Evolutionary conservation across 2,329 filamentous ascomycete species (phyloP), one percentile per base, ranked within the genome.

Genomic region (Microdochium paspali): DNA sequence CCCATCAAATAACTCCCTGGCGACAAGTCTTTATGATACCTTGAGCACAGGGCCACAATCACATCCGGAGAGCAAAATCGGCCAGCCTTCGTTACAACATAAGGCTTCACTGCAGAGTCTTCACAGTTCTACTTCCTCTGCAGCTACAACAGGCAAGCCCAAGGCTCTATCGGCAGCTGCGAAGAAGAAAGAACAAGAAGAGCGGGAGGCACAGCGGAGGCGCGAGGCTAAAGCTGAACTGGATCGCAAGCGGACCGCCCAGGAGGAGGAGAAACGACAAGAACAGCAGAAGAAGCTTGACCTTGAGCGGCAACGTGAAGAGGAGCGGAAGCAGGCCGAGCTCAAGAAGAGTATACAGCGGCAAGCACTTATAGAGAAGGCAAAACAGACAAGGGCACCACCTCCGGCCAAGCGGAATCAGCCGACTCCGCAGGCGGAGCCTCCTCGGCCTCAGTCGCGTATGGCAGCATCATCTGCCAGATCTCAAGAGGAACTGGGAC

Each of bases 151-250:
- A n/a, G 72, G 77, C 2, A 80, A 83, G 46, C 77, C 82, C 0
- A 87, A 85, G 61, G 84, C 86, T 2, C 70, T 90, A 21, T 81
- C 90, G 47, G 73, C 85, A 44, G 87, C 85, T 2, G 85, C 87
- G 32, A 84, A 82, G 59, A 90, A 90, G 65, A 91, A 85, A 61
- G 89, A 95, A 62, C 84, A 83, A 61, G 90, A 95, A 56, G 88
- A 94, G 60, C 80, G 82, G 44, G 87, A 90, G 53, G 80, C 81
- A 13, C 83, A 90, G 57, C 80, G 84, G 45, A 91, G 88, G 59
- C 82, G 84, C 9, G 87, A 94, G 20, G 82, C 85, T 31, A 95
- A 94, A 66, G 78, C 82, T 15, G 87, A 94, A 57, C 70, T 86
- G 28, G 89, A 95, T 61, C 82, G 85, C 44, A 89, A 90, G 67